Percentiles rank a stretch among this genome's conserved stretches.
Evolutionary conservation across 2,329 filamentous ascomycete genomes (phyloP).

Genomic region (Penicillium sp.): DNA sequence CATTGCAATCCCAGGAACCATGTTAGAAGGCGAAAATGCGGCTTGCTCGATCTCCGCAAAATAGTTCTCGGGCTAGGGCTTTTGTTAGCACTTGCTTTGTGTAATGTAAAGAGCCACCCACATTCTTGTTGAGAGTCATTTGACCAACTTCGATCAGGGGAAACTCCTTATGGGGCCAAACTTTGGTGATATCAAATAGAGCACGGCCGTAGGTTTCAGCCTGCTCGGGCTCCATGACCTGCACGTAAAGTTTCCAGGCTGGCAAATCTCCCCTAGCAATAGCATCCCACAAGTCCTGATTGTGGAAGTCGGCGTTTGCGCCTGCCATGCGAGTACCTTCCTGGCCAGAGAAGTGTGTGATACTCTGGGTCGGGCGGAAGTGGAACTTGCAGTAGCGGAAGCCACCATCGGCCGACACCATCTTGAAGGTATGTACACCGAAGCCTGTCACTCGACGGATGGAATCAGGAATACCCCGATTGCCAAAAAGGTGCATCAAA

Average conservation of each 20-base stretch:
- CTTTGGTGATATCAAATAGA: constrained; percentile 58
- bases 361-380: constrained; percentile 56
- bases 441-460: constrained; percentile 55
- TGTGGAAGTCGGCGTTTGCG: constrained; percentile 58
- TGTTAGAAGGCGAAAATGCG: constrained; percentile 62
- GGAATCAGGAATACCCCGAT: constrained; percentile 52
- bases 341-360: constrained; percentile 52
- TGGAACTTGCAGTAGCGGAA: constrained; percentile 63
- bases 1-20: constrained; percentile 62
- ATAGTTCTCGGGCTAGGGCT: constrained; percentile 49
- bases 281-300: constrained; percentile 59
- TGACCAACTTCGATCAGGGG: constrained; percentile 51
- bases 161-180: constrained; percentile 53
- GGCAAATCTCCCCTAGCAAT: constrained; percentile 59
- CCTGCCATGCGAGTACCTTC: constrained; percentile 53
- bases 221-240: constrained; percentile 54
- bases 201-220: constrained; percentile 50
- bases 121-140: constrained; percentile 53
- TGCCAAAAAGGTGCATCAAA: constrained; percentile 61
- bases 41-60: constrained; percentile 67
- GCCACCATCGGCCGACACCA: constrained; percentile 41
- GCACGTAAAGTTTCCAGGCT: constrained; percentile 55
- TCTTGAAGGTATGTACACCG: constrained; percentile 35
- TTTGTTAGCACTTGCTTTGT: constrained; percentile 3
- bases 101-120: constrained; percentile 15